Evolutionary conservation across 1,284 basidiomycete genomes (phyloP).

Genomic region (Malassezia vespertilionis): DNA sequence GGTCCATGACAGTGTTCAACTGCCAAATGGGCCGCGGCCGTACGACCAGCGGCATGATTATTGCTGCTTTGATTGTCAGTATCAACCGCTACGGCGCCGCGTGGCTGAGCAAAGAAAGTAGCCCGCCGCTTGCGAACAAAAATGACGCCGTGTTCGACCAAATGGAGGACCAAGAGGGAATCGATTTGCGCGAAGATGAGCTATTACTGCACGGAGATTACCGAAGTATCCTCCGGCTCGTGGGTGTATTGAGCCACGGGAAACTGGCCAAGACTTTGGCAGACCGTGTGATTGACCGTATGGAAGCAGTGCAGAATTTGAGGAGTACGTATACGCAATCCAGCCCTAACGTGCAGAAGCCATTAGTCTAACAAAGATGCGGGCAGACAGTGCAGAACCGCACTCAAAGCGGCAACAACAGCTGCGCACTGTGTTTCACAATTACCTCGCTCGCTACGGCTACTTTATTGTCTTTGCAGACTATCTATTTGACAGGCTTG

Average conservation of each 20-base stretch:
- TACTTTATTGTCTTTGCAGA: slow-evolving; percentile 89
- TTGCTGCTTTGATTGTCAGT: slow-evolving; percentile 39
- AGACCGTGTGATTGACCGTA: slow-evolving; percentile 52
- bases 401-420: slow-evolving; percentile 31
- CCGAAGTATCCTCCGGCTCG: slow-evolving; percentile 87
- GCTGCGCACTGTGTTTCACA: slow-evolving; percentile 30
- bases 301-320: slow-evolving; percentile 46
- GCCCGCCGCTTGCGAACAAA: not conserved
- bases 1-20: slow-evolving; percentile 37
- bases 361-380: slow-evolving; percentile 39
- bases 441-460: slow-evolving; percentile 54
- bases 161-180: not conserved
- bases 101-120: slow-evolving; percentile 8
- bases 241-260: slow-evolving; percentile 77
- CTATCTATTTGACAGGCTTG: slow-evolving; percentile 67
- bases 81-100: slow-evolving; percentile 33
- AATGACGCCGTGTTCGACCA: slow-evolving; percentile 13
- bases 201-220: slow-evolving; percentile 65
- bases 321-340: slow-evolving; percentile 15
- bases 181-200: slow-evolving; percentile 45
- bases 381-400: slow-evolving; percentile 35
- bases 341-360: slow-evolving; percentile 18
- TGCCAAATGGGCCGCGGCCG: slow-evolving; percentile 47
- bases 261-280: slow-evolving; percentile 86
- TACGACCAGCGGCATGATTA: slow-evolving; percentile 46